Conservation (phyloP, 306 rosid genomes). For the Vicia sativa region DNA sequence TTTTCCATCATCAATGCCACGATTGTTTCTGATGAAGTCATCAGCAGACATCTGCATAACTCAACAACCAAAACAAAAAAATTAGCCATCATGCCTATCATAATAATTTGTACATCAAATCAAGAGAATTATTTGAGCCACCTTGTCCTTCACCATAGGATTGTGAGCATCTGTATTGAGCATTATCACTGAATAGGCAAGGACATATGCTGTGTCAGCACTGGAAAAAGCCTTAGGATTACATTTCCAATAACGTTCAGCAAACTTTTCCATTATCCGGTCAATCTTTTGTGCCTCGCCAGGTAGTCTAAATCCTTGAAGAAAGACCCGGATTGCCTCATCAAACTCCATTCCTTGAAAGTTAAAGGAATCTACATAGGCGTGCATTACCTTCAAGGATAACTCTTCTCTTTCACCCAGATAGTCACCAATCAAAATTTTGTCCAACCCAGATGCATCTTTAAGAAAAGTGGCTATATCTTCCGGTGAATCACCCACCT, state of each 20-base stretch:
- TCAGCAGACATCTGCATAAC: constrained; percentile 94
- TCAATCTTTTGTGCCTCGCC: constrained; percentile 99
- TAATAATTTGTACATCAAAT: constrained; percentile 30
- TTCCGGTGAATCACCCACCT: constrained; percentile 93
- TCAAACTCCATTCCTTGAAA: constrained; percentile 94
- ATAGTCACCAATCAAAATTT: constrained; percentile 92
- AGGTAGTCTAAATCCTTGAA: constrained; percentile 94
- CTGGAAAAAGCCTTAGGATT: constrained; percentile 88
- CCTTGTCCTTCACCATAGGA: constrained; percentile 96
- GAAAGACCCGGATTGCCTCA: constrained; percentile 91
- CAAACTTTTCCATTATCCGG: constrained; percentile 97
- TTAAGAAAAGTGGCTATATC: constrained; percentile 92
- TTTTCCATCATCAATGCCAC: constrained; percentile 99
- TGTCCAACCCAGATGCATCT: constrained; percentile 96
- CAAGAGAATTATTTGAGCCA: constrained; percentile 43
- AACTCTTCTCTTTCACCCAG: constrained; percentile 98
- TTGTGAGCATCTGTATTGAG: constrained; percentile 98
- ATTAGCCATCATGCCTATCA: constrained; percentile 33
- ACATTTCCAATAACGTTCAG: constrained; percentile 96
- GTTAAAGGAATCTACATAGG: constrained; percentile 93
- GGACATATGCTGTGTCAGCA: constrained; percentile 99
- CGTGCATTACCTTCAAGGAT: constrained; percentile 93
- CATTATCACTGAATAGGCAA: constrained; percentile 95
- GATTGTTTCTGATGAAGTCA: constrained; percentile 96
- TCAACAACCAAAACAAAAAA: constrained; percentile 39